Base-by-base conservation (phyloP, 1,284 basidiomycete species). In the Pseudozyma hubeiensis region DNA sequence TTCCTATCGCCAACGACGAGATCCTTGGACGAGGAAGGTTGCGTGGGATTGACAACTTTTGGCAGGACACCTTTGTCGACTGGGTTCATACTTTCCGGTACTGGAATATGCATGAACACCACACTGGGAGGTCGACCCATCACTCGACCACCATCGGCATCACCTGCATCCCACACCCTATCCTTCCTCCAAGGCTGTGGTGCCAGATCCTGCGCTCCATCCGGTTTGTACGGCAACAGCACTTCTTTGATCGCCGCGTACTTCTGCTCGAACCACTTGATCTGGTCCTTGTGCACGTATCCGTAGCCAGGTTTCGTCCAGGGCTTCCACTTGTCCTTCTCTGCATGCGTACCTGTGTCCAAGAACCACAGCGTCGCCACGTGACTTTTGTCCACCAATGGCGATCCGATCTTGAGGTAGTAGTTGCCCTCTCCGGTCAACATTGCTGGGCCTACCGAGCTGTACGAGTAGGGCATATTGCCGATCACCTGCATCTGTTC, bases 341-440 rank as follows among this genome's bases (percentile, higher is more conserved):
- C 61, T 3, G 75, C 71, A 16, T 67, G 17, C 0, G 90, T 87
- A 17, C 93, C 93, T 1, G 94, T 94, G 84, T 98, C 95, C 66
- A 98, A 86, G 87, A 97, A 93, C 85, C 97, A 98, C 4, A 98
- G 85, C 0, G 93, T 94, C 63, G 96, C 87, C 9, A 97, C 86
- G 71, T 94, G 92, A 1, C 90, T 93, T 82, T 89, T 90, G n/a
- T 64, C 56, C 43, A 40, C 58, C 57, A 44, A 53, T 2, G 61
- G 75, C 44, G 49, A 74, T 35, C 48, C 58, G 29, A 47, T 31
- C 46, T 79, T 54, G 19, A 64, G 31, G 35, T 71, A 34, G 47
- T 55, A 63, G 56, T 63, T 56, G 47, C 53, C 64, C n/a, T 33
- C 19, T 30, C 50, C 88, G 88, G 85, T 82, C 0, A 97, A 87